Evolutionary conservation across 163 green algal genomes (phyloP).

Genomic region (Scenedesmus sp.): DNA sequence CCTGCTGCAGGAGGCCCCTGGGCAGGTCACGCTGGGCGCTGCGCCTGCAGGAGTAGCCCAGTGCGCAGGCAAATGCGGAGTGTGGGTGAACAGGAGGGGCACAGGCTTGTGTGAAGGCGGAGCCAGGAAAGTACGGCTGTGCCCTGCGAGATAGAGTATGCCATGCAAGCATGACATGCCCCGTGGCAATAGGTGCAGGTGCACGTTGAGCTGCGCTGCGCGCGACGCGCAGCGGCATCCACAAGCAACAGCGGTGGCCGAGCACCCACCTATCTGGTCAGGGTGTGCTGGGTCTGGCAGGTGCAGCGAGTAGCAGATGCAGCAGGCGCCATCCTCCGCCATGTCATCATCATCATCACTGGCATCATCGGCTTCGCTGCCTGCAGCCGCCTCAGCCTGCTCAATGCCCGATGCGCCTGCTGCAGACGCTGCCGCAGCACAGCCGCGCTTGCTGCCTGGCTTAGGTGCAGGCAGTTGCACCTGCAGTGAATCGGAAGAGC

Average conservation of each 20-base stretch:
- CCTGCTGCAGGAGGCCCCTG: conserved; percentile 50
- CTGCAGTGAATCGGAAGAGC: background rate
- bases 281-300: conserved; percentile 1
- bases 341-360: conserved; percentile 13
- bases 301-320: conserved; percentile 70
- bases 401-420: background rate
- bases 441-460: conserved; percentile 7
- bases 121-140: too few relatives aligned
- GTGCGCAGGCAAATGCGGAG: background rate
- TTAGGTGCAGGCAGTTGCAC: conserved; percentile 4
- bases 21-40: conserved; percentile 36
- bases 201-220: too few relatives aligned
- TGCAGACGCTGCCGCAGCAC: conserved; percentile 18
- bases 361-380: background rate
- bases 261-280: conserved; percentile 26
- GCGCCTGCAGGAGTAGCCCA: conserved; percentile 51
- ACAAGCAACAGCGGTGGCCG: too few relatives aligned
- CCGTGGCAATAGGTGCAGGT: too few relatives aligned
- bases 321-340: conserved; percentile 52
- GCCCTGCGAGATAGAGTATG: too few relatives aligned
- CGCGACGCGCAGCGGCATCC: too few relatives aligned
- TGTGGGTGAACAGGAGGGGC: too few relatives aligned
- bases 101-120: too few relatives aligned
- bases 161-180: too few relatives aligned
- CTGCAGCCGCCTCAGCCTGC: background rate